Evolutionary conservation across 805 yeast species (phyloP), one percentile per base, ranked within the genome.

Genomic region (Kazachstania psychrophila): DNA sequence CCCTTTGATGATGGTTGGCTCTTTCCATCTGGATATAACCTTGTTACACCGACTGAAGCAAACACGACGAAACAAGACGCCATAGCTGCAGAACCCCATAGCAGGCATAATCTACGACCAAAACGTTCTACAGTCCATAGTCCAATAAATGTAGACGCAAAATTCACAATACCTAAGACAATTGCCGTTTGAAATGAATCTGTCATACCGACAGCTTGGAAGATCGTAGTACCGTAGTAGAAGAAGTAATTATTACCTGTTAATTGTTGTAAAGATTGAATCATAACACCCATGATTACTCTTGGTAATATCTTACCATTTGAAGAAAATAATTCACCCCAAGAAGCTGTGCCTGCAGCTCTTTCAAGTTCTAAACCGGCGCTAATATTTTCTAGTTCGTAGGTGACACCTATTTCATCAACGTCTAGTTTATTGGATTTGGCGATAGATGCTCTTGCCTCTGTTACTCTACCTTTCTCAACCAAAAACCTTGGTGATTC

Each of bases 401-500:
- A 54, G 46, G 61, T 56, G 23, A 73, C 73, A 31, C 65, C 64
- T 30, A 66, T 65, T 40, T 69, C 68, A 37, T 73, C 73, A 9
- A 58, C 41, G 2, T 64, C 45, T 23, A 66, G 60, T 49, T 68
- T 69, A 64, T 77, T 77, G 40, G 76, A 66, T 40, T 49, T 68
- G 34, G 74, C 65, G 45, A 79, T 57, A 10, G 80, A 69, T 4
- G 43, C 40, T 49, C 58, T 69, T 28, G 85, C 85, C 39, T 72
- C 74, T 23, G 72, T 77, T 24, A 65, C 43, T 45, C 60, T 68
- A 41, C 66, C 68, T 39, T 60, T 61, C 60, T 72, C 77, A 42
- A 74, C 65, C 60, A 78, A 67, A 61, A 57, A 79, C 61, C 85
- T 67, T 52, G 86, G 83, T 20, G 84, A 76, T 62, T 79, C 87